Conservation (phyloP, 2,329 filamentous ascomycete species). For the Ceratocystiopsis brevicomis region DNA sequence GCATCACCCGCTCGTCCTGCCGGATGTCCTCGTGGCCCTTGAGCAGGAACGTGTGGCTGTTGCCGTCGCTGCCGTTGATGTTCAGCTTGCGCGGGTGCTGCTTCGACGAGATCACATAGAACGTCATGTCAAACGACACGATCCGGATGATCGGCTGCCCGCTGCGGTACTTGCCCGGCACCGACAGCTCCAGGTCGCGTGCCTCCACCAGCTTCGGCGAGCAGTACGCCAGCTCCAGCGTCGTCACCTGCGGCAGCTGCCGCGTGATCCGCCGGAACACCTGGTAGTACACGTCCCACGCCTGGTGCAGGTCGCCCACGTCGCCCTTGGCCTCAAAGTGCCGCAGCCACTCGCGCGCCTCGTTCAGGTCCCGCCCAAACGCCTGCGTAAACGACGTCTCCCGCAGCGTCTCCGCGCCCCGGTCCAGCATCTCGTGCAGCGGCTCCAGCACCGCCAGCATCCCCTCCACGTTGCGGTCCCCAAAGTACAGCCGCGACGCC, state of each 20-base stretch:
- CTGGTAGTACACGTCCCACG: conserved; percentile 98
- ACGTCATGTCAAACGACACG: conserved; percentile 71
- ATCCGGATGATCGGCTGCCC: conserved; percentile 64
- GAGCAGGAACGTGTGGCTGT: conserved; percentile 69
- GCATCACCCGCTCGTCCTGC: conserved; percentile 98
- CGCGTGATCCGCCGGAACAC: conserved; percentile 91
- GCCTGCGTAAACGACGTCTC: conserved; percentile 97
- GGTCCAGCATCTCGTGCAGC: conserved; percentile 77
- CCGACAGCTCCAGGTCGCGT: conserved; percentile 71
- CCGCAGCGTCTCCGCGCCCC: conserved; percentile 76
- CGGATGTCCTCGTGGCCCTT: conserved; percentile 99
- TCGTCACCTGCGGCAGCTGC: conserved; percentile 82
- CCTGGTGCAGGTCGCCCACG: conserved; percentile 86
- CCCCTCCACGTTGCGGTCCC: conserved; percentile 89
- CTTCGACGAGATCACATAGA: conserved; percentile 90
- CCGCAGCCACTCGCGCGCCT: conserved; percentile 89
- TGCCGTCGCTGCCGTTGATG: conserved; percentile 75
- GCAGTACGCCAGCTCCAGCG: conserved; percentile 86
- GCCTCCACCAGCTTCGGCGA: conserved; percentile 82
- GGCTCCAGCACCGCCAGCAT: conserved; percentile 89
- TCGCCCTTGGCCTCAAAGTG: conserved; percentile 81
- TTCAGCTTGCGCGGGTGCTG: conserved; percentile 83
- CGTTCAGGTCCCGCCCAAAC: conserved; percentile 84
- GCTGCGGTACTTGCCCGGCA: conserved; percentile 87
- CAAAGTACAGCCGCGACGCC: conserved; percentile 89